Evolutionary conservation across 2,329 filamentous ascomycete genomes (phyloP).

Genomic region (Phoma herbarum): DNA sequence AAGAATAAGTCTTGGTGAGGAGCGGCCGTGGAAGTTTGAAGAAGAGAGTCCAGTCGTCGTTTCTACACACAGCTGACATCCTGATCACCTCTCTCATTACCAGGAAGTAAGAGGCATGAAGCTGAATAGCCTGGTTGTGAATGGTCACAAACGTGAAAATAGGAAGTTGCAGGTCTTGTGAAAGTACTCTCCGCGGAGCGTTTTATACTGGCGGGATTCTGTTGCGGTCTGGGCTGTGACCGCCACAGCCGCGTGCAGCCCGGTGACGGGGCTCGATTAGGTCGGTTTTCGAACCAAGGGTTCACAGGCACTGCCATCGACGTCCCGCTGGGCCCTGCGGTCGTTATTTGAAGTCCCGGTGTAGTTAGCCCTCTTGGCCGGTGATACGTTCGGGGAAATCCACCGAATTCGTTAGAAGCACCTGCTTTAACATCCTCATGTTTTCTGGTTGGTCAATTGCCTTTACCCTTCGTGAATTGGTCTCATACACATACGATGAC

Average conservation of each 20-base stretch:
- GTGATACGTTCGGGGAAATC: background rate
- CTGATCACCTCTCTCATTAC: background rate
- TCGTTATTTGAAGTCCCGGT: background rate
- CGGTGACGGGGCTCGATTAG: background rate
- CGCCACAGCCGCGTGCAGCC: constrained; percentile 4
- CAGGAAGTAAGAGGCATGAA: background rate
- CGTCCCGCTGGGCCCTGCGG: background rate
- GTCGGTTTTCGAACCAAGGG: background rate
- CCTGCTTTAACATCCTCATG: background rate
- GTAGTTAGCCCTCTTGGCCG: background rate
- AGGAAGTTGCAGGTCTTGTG: background rate
- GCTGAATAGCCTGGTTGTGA: background rate
- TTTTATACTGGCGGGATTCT: constrained; percentile 1
- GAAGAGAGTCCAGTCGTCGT: background rate
- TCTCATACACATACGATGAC: constrained; percentile 11
- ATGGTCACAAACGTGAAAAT: background rate
- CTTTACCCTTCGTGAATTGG: background rate
- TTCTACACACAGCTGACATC: background rate
- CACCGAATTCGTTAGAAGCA: background rate
- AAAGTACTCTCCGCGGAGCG: constrained; percentile 7
- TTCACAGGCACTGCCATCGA: background rate
- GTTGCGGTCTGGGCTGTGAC: constrained; percentile 7
- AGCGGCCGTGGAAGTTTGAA: background rate
- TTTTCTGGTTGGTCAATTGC: constrained; percentile 2
- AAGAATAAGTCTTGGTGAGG: constrained; percentile 1